A percentile compares a stretch with the other conserved stretches of the same genome.
Conservation (phyloP, 164 flowering plant species). For the Kalanchoe fedtschenkoi region DNA sequence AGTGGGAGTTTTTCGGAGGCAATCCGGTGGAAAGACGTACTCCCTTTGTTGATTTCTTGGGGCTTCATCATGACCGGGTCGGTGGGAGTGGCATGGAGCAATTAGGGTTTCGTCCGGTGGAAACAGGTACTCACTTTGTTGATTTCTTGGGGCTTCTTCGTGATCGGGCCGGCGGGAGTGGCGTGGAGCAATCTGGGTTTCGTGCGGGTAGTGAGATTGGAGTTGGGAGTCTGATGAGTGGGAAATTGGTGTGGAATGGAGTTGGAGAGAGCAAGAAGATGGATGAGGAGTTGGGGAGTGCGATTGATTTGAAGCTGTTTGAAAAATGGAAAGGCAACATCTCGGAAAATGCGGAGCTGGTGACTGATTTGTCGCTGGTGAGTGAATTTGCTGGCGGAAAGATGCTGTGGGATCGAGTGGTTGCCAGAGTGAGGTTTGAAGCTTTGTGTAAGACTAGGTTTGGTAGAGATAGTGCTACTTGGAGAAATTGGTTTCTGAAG, state of each 20-base stretch:
- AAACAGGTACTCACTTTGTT: not conserved
- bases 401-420: not conserved
- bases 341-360: not conserved
- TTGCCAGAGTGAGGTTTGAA: not conserved
- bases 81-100: too few relatives aligned
- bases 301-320: not conserved
- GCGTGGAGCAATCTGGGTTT: not conserved
- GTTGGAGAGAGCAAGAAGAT: not conserved
- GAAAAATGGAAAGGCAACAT: not conserved
- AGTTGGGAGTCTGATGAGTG: not conserved
- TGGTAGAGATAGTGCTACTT: not conserved
- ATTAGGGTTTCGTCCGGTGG: not conserved
- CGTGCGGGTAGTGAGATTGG: not conserved
- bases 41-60: not conserved
- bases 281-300: not conserved
- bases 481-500: conserved; percentile 1
- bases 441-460: not conserved
- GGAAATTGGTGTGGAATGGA: not conserved
- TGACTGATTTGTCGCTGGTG: not conserved
- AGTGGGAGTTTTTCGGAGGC: not conserved
- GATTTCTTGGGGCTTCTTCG: not conserved
- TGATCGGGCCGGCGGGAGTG: too few relatives aligned
- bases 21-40: not conserved
- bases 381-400: not conserved
- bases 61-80: not conserved